Conservation (phyloP, 1,139 yeast genomes). For the Kluyveromyces marxianus region DNA sequence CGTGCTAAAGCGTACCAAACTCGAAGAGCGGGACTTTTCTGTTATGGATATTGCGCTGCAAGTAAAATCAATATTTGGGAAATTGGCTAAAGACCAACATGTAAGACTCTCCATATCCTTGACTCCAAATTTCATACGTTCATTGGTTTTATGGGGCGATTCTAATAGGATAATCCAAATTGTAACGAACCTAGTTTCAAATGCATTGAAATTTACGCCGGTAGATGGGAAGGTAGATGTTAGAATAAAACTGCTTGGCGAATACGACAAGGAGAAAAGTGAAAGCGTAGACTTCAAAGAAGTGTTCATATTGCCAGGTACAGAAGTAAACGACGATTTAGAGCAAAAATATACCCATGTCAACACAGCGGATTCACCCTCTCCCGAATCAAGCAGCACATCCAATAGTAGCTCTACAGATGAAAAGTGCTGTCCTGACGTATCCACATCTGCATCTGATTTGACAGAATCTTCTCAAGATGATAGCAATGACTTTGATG, state of each 20-base stretch:
- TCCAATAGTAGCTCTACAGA: slow-evolving; percentile 3
- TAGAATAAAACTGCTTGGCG: slow-evolving; percentile 56
- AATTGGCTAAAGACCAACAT: slow-evolving; percentile 70
- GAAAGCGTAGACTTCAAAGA: slow-evolving; percentile 29
- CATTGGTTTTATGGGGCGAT: slow-evolving; percentile 72
- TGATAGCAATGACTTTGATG: not conserved
- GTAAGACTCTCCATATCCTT: slow-evolving; percentile 54
- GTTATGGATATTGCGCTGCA: slow-evolving; percentile 72
- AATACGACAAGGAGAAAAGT: slow-evolving; percentile 51
- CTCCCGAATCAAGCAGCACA: slow-evolving; percentile 1
- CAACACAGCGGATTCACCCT: not conserved
- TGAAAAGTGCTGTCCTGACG: not conserved
- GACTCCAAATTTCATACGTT: slow-evolving; percentile 52
- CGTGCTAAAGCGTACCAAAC: slow-evolving; percentile 76
- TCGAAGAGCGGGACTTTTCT: slow-evolving; percentile 74
- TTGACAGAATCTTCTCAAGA: not conserved
- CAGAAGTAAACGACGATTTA: slow-evolving; percentile 10
- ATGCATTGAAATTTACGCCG: slow-evolving; percentile 84
- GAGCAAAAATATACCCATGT: not conserved
- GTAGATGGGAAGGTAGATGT: slow-evolving; percentile 76
- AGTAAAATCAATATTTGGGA: slow-evolving; percentile 78
- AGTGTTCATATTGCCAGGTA: slow-evolving; percentile 32
- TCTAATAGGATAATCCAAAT: slow-evolving; percentile 81
- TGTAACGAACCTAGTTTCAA: slow-evolving; percentile 79
- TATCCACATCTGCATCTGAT: not conserved